Evolutionary conservation across 2,329 filamentous ascomycete genomes (phyloP), one percentile per base, ranked within the genome.

Genomic region (Davidsoniella neocaledoniae): DNA sequence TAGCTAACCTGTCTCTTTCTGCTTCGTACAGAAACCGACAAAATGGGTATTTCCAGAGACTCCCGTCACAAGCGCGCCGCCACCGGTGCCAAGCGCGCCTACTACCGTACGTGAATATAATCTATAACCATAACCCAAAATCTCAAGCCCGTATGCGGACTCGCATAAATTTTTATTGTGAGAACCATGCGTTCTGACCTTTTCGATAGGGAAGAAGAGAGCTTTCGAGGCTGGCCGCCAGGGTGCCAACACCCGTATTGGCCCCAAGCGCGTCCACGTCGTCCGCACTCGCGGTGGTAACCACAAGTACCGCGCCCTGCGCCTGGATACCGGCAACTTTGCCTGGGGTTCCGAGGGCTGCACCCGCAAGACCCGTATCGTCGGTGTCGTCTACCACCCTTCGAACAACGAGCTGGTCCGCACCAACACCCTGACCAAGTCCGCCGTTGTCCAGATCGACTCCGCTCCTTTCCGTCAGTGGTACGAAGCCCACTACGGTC

Each of bases 371-470:
- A 87, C 86, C 72, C 91, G 93, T 77, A 85, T 98, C 70, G 95
- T 98, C 70, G 87, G 77, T 65, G 93, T 98, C 73, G 83, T 82
- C 68, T 98, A 87, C 85, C 93, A 98, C 75, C 93, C 91, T 57
- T 95, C 90, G 70, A 98, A 98, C 88, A 98, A 98, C 86, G 91
- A 98, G 77, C 81, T 98, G 63, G 88, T 98, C 77, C 91, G 91
- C 68, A 98, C 91, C 73, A 98, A 98, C 83, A 96, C 91, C 76
- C 80, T 98, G 69, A 98, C 91, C 79, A 93, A 88, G 76, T 86
- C 86, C 67, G 91, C 91, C 74, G 86, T 98, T 66, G 86, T 98
- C 69, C 91, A 98, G 79, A 76, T 98, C 73, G 91, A 98, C 72
- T 91, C 93, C 63, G 86, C 91, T 57, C 91, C 91, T 61, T 98